Conservation (phyloP, 1,139 yeast genomes). For the Blastobotrys capitulatus region DNA sequence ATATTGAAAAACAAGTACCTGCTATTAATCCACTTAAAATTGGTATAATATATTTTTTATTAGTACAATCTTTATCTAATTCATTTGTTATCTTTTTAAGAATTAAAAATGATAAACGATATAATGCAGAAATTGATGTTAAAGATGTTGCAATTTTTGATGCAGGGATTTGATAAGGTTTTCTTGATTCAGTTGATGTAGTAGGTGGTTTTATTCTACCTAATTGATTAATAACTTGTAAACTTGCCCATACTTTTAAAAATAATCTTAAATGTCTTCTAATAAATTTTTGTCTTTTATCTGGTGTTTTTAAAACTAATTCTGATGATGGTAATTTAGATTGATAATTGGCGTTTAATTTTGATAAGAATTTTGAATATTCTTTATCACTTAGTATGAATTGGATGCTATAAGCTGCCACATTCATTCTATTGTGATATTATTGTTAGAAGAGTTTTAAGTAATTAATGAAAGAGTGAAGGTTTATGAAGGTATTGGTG, state of each 20-base stretch:
- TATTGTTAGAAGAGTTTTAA: background rate
- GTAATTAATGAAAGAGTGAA: background rate
- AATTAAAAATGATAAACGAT: conserved; percentile 24
- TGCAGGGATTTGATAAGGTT: conserved; percentile 12
- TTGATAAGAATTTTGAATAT: conserved; percentile 18
- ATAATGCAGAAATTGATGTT: conserved; percentile 26
- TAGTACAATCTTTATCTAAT: background rate
- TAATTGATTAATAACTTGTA: conserved; percentile 20
- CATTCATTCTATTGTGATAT: background rate
- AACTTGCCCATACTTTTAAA: conserved; percentile 24
- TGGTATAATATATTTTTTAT: conserved; percentile 21
- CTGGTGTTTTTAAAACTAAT: background rate
- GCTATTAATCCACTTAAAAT: conserved; percentile 28
- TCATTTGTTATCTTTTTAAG: conserved; percentile 13
- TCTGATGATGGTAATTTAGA: conserved; percentile 13
- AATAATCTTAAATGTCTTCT: conserved; percentile 30
- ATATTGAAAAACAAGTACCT: conserved; percentile 28
- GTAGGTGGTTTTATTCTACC: conserved; percentile 5
- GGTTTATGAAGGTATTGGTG: no score
- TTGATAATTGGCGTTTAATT: conserved; percentile 12
- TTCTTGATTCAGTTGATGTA: background rate
- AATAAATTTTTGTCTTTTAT: conserved; percentile 8
- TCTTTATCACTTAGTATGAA: conserved; percentile 26
- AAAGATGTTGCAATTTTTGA: conserved; percentile 26
- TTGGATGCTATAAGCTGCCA: conserved; percentile 21